Percentiles rank a stretch among this genome's conserved stretches.
phyloP scores from a whole-genome alignment of 306 rosid species.

The Ormosia semicastrata region DNA sequence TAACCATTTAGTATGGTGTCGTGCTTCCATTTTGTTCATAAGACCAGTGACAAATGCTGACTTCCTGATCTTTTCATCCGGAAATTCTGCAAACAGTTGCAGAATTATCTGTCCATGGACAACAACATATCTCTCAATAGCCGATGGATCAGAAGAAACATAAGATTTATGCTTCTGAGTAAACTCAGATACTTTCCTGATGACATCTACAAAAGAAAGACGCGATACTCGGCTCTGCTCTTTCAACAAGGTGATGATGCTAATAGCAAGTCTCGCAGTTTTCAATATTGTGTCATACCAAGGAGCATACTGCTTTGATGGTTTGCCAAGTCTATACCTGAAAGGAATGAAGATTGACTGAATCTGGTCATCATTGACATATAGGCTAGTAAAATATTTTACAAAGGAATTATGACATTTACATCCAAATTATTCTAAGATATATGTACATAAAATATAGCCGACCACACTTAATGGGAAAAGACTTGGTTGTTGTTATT shows the following conservation, averaged over 20 bases:
- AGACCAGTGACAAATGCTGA: slow-evolving; percentile 84
- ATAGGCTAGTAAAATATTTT: not conserved
- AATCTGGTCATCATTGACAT: not conserved
- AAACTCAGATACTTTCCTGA: slow-evolving; percentile 62
- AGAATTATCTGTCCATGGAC: slow-evolving; percentile 93
- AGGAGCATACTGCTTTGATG: slow-evolving; percentile 86
- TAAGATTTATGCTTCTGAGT: slow-evolving; percentile 46
- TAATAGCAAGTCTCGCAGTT: slow-evolving; percentile 77
- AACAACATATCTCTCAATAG: slow-evolving; percentile 78
- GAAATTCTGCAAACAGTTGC: slow-evolving; percentile 85
- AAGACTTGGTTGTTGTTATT: too few species aligned
- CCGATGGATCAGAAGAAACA: slow-evolving; percentile 66
- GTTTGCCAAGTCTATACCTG: slow-evolving; percentile 95
- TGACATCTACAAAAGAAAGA: slow-evolving; percentile 76
- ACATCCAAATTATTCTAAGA: slow-evolving; percentile 3
- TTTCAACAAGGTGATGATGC: slow-evolving; percentile 74
- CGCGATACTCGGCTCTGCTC: slow-evolving; percentile 85
- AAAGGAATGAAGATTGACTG: slow-evolving; percentile 13
- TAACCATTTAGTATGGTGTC: slow-evolving; percentile 94
- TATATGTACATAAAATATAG: not conserved
- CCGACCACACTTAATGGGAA: too few species aligned
- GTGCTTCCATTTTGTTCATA: slow-evolving; percentile 74
- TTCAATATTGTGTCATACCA: slow-evolving; percentile 85
- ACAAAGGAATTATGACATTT: not conserved
- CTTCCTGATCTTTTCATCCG: slow-evolving; percentile 64